Base-by-base conservation (phyloP, 2,329 filamentous ascomycete genomes). In the Myotisia sp. region DNA sequence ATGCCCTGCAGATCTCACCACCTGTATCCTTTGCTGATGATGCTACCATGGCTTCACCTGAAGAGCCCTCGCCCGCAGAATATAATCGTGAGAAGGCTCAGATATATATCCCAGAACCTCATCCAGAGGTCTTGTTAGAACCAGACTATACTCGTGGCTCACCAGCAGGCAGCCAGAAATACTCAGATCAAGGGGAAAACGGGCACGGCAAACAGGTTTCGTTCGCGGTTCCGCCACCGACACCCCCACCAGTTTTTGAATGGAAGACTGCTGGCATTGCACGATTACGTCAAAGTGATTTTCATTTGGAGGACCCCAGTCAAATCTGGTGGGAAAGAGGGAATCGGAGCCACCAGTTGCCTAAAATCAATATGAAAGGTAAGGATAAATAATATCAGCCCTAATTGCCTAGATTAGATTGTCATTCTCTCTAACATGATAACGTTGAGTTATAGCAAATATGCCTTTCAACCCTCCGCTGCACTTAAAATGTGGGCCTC, bases 401-500 rank as follows among this genome's bases (percentile, higher is more conserved):
- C n/a, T 56, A 44, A 46, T 48, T 34, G 16, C 12, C 18, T 14
- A 17, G 16, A n/a, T n/a, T 13, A 68, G 64, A 62, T 4, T 24
- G 29, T 23, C 22, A n/a, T 23, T 23, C n/a, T n/a, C n/a, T 23
- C 29, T 32, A 32, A 32, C 24, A 70, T 71, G 4, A 45, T 28
- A 33, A 39, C 29, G 4, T 22, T 33, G 31, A 26, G 17, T 18
- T 34, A 28, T 38, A 56, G 45, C 44, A 37, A 46, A 47, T 10
- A 83, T 80, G 12, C 70, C 70, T 38, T 98, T 95, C 57, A 80
- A 80, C 45, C 90, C 90, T 14, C 70, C 74, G 3, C 58, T 98
- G 23, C 86, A 82, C 52, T 65, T 98, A 35, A 86, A 85, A 56
- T 93, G 87, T 49, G 90, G 90, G 0, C 90, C 90, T 4, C 63